Evolutionary conservation across 2,329 filamentous ascomycete genomes (phyloP), one percentile per base, ranked within the genome.

Genomic region (Elsinoe necatrix): DNA sequence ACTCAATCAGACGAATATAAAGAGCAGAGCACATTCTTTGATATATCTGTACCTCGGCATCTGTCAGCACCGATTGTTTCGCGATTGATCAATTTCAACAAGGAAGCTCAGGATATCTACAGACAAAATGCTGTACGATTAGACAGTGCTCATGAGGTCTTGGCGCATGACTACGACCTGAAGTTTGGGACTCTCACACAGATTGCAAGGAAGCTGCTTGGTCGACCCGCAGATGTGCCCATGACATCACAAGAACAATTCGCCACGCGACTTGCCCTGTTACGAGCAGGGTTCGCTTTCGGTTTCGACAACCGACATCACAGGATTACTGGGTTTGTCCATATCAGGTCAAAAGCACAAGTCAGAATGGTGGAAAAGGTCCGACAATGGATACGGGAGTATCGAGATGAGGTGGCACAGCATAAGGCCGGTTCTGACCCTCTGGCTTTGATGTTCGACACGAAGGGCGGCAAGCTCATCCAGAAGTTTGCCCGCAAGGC

Each of bases 221-320:
- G 64, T 11, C 55, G 61, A 62, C 61, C 59, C 11, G 55, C 65
- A 12, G 58, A 65, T 27, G 61, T 54, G 61, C 1, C 66, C 68
- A 20, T 69, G 11, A 57, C 66, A n/a, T 43, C 62, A 12, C 58
- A 63, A 14, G 67, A 78, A 7, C 69, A 89, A 4, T 87, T 89
- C 63, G 86, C 87, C 3, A 81, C 90, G 5, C 84, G 89, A 62
- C 80, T 80, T 57, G 79, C 84, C 7, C 67, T 92, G 6, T 68
- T 77, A 21, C 74, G 77, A 39, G 78, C 83, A 58, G 81, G 84
- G 7, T 75, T 82, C 55, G 80, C 76, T 25, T 87, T 90, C 65
- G 75, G 76, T 60, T 80, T 66, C n/a, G 75, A 78, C 60, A 62
- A 59, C 68, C 76, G 69, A 63, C 78, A 60, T 67, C 77, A 69